Evolutionary conservation across 1,139 yeast genomes (phyloP), one percentile per base, ranked within the genome.

Genomic region (Suhomyces coccinellae): DNA sequence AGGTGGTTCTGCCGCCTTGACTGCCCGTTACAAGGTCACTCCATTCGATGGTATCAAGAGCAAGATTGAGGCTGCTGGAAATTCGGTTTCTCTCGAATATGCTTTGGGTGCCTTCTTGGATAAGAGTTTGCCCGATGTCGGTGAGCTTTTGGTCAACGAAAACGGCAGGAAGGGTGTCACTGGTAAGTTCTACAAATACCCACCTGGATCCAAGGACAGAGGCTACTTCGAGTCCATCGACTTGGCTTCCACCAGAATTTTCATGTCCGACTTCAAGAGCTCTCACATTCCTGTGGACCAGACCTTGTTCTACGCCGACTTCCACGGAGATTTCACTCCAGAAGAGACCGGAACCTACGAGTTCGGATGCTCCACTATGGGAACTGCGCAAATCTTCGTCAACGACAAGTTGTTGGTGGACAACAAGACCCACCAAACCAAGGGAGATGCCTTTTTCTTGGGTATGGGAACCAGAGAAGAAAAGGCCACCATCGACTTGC

Each of bases 391-490:
- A 54, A 52, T 82, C 22, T 82, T 69, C 54, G 60, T 82, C 42
- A 75, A 82, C 52, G 84, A 63, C 45, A 59, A 77, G 56, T 62
- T 79, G 45, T 66, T 82, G 31, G 79, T 80, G 47, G 85, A 81
- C 58, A 80, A 81, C 64, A 75, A 73, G 56, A 77, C 80, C 36
- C 59, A 68, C 26, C 86, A 82, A 63, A 65, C 54, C 14, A 59
- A 58, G 40, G 86, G 85, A 33, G 63, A 66, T 31, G 68, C 74
- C 5, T 78, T 77, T 61, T 65, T 65, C 55, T 59, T 66, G 48
- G 77, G 79, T 13, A 60, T 71, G 55, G 83, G 83, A 45, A 73
- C 83, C 29, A 56, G 68, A 32, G 84, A 80, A 56, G 79, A 67
- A 47, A 67, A 56, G n/a, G 73, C 73, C 15, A 47, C 55, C 4